Conservation (phyloP, 2,329 filamentous ascomycete species). For the Botrytis aclada region DNA sequence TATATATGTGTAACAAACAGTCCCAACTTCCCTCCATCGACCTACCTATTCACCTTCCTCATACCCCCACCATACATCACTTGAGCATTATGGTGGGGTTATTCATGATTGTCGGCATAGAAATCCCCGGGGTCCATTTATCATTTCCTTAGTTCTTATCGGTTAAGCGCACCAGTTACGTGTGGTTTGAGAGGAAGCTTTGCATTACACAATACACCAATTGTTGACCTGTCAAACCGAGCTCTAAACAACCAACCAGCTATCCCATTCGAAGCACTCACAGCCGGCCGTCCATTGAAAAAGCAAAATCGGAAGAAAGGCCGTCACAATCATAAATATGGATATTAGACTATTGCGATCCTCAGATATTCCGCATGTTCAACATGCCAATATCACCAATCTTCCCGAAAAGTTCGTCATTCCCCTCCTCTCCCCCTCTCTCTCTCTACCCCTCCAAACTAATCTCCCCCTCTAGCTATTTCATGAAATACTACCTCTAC, state of each 20-base stretch:
- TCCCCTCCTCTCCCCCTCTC: background rate
- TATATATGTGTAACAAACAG: background rate
- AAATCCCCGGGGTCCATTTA: background rate
- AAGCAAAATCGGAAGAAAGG: background rate
- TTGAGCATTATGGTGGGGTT: slow-evolving; percentile 3
- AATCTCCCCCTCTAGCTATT: slow-evolving; percentile 57
- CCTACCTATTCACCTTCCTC: background rate
- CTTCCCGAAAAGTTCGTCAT: slow-evolving; percentile 75
- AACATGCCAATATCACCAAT: slow-evolving; percentile 98
- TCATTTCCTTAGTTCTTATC: background rate
- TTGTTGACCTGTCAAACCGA: background rate
- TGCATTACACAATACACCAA: background rate
- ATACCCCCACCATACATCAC: background rate
- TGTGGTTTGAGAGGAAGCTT: background rate
- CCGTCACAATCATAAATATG: slow-evolving; percentile 52
- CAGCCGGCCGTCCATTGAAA: background rate
- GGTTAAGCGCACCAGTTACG: background rate
- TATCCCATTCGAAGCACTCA: background rate
- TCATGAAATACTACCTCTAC: slow-evolving; percentile 99
- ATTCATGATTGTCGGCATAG: slow-evolving; percentile 4
- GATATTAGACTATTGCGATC: slow-evolving; percentile 85
- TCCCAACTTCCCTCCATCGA: background rate
- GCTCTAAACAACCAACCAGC: background rate
- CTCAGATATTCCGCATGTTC: slow-evolving; percentile 84
- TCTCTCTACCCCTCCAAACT: background rate